A percentile compares a stretch with the other conserved stretches of the same genome.
Evolutionary conservation across 2,329 filamentous ascomycete species (phyloP).

Genomic region (Coleophoma eucalyptorum): DNA sequence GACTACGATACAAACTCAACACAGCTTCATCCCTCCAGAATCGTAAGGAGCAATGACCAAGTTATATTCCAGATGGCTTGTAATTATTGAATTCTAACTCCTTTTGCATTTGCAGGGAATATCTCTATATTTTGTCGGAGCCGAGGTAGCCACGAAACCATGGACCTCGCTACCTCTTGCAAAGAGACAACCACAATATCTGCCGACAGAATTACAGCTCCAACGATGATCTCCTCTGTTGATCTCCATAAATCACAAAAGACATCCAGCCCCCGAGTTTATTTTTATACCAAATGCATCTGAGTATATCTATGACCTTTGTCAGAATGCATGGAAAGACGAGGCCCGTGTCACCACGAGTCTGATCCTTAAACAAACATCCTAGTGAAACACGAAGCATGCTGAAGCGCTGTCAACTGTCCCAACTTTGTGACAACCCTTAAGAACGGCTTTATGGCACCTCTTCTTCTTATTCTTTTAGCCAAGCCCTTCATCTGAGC

Average conservation of each 20-base stretch:
- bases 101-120: too few species aligned
- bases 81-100: too few species aligned
- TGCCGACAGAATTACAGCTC: not conserved
- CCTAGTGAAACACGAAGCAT: not conserved
- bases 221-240: not conserved
- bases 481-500: not conserved
- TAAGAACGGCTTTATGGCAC: not conserved
- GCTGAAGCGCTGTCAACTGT: not conserved
- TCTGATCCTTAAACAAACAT: not conserved
- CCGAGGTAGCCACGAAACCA: not conserved
- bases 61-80: too few species aligned
- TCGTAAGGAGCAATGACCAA: too few species aligned
- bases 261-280: not conserved
- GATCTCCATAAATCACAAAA: not conserved
- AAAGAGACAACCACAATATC: not conserved
- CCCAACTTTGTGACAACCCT: not conserved
- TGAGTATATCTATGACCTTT: not conserved
- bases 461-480: not conserved
- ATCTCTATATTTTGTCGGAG: not conserved
- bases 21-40: too few species aligned
- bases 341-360: not conserved
- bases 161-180: not conserved
- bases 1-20: too few species aligned
- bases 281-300: not conserved
- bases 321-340: not conserved